Base-by-base conservation (phyloP, 352 stramenopile species). In the Phytopythium montanum region DNA sequence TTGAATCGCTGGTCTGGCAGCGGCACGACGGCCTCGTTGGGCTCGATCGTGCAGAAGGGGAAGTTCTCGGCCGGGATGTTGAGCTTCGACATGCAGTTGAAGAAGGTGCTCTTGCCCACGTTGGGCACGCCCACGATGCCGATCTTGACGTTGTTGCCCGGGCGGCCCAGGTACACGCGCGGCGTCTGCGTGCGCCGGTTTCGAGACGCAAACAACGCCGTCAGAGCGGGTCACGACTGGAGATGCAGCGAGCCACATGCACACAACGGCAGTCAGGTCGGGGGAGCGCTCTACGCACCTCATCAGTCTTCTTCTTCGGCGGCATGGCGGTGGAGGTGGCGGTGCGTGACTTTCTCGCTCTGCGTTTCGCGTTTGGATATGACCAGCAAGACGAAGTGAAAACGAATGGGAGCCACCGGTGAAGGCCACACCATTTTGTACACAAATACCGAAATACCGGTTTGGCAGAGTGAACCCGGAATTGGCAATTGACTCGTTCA, bases 101-200 rank as follows among this genome's bases (percentile, higher is more conserved):
- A 99, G 48, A 99, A 92, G 23, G 97, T 99, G 26, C 85, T 98
- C 79, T 99, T 99, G 68, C 98, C 98, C 31, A 99, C 97, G 80
- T 99, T 99, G 19, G 98, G 97, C n/a, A 99, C 74, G 41, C 97
- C 96, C 54, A 99, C 97, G 59, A 99, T 99, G 46, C 97, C 97
- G 60, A 98, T 99, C 80, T 99, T 98, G 51, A 99, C 90, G 65
- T 98, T 99, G 81, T 95, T 95, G 46, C 76, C 75, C 14, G 86
- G 86, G 21, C 86, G 86, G 44, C 86, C 86, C 55, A 95, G 76
- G 73, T 95, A 95, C 65, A 86, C 79, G 54, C 73, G 75, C 54
- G 76, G 75, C 28, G 72, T 60, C 74, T 87, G 38, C 1, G 16
- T 14, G 9, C 19, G 18, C 12, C 23, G 42, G 7, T n/a, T 19